These are phyloP conservation scores for Hypsizygus ulmarius DNA, from an alignment of 1,284 basidiomycete genomes.

Conservation along the genomic window DNA sequence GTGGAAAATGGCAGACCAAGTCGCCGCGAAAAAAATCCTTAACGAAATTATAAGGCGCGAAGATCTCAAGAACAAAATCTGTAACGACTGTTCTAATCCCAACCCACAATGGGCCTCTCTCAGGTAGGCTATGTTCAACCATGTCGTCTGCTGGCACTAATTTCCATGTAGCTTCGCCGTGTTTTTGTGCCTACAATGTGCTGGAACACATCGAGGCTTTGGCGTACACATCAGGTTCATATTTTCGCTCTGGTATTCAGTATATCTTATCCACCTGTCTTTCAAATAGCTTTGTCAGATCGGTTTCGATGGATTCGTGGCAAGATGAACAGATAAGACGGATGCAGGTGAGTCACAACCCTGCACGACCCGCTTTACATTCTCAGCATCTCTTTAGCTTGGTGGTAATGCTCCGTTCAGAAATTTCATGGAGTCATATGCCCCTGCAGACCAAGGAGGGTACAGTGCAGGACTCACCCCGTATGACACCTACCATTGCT, in stretches of 20 bases:
- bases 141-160: conserved; percentile 9
- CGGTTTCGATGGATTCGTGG: conserved; percentile 96
- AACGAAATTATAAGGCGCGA: conserved; percentile 73
- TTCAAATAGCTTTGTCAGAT: conserved; percentile 76
- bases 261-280: background rate
- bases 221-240: conserved; percentile 79
- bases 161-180: conserved; percentile 64
- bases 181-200: conserved; percentile 91
- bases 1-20: conserved; percentile 58
- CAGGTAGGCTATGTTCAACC: conserved; percentile 39
- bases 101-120: conserved; percentile 92
- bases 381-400: conserved; percentile 42
- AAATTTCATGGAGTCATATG: conserved; percentile 75
- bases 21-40: conserved; percentile 64
- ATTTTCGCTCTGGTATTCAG: conserved; percentile 2
- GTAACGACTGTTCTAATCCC: conserved; percentile 80
- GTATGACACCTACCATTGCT: conserved; percentile 85
- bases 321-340: conserved; percentile 85
- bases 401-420: conserved; percentile 85
- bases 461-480: conserved; percentile 68
- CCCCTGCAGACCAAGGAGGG: conserved; percentile 68
- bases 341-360: conserved; percentile 69
- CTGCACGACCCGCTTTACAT: background rate
- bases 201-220: conserved; percentile 85
- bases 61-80: conserved; percentile 72